phyloP scores from a whole-genome alignment of 305 asterid species.

The Fraxinus velutina region DNA sequence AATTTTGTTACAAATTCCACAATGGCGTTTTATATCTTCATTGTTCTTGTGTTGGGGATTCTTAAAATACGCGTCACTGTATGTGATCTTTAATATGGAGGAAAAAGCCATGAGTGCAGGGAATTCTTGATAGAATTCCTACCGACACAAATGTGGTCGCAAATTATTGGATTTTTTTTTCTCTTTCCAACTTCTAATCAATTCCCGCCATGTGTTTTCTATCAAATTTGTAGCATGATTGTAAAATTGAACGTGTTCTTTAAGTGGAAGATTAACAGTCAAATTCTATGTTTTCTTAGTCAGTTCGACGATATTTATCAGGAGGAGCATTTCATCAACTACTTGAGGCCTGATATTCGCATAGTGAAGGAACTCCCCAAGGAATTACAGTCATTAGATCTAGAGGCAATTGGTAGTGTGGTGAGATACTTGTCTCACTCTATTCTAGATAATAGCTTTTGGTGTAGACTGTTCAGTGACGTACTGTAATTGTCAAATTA shows the following conservation, averaged over 20 bases:
- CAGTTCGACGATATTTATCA: constrained; percentile 98
- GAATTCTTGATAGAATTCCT: too few species aligned
- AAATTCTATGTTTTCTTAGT: constrained; percentile 63
- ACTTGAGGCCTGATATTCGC: constrained; percentile 75
- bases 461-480: background rate
- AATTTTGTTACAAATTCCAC: background rate
- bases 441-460: constrained; percentile 4
- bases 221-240: too few species aligned
- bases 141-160: too few species aligned
- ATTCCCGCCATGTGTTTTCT: too few species aligned
- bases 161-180: too few species aligned
- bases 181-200: too few species aligned
- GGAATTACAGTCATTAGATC: constrained; percentile 77
- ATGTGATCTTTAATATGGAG: background rate
- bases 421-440: constrained; percentile 45
- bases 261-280: constrained; percentile 43
- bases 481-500: constrained; percentile 15
- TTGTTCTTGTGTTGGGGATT: background rate
- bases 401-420: constrained; percentile 91
- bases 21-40: constrained; percentile 6
- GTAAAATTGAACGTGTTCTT: constrained; percentile 19
- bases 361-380: constrained; percentile 81
- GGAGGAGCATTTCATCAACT: constrained; percentile 86
- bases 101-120: too few species aligned
- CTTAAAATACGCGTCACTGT: constrained; percentile 7